Conservation (phyloP, 2,329 filamentous ascomycete species). For the Paraphoma sp. region DNA sequence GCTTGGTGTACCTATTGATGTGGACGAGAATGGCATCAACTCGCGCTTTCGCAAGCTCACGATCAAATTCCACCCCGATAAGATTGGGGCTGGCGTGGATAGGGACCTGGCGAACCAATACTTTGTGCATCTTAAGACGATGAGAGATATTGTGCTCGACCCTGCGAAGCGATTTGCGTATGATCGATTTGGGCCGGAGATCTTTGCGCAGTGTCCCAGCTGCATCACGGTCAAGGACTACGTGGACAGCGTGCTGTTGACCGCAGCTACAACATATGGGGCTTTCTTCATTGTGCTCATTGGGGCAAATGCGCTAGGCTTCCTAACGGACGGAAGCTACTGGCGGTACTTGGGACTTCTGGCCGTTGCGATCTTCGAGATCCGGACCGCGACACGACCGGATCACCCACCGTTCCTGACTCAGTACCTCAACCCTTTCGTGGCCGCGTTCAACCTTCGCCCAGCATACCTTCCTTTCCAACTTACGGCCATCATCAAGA, state of each 20-base stretch:
- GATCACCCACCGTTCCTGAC: conserved; percentile 53
- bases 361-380: conserved; percentile 63
- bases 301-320: conserved; percentile 44
- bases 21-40: conserved; percentile 79
- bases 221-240: conserved; percentile 76
- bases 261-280: conserved; percentile 33
- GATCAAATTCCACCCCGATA: conserved; percentile 81
- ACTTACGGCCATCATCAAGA: conserved; percentile 75
- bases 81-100: conserved; percentile 56
- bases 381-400: conserved; percentile 63
- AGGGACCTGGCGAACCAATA: conserved; percentile 51
- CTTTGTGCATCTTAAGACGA: conserved; percentile 84
- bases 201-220: conserved; percentile 60
- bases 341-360: conserved; percentile 61
- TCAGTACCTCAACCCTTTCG: conserved; percentile 56
- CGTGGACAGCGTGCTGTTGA: conserved; percentile 66
- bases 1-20: conserved; percentile 72
- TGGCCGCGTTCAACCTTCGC: conserved; percentile 52
- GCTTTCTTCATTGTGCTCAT: conserved; percentile 35
- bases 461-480: conserved; percentile 84
- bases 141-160: conserved; percentile 86
- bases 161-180: conserved; percentile 81
- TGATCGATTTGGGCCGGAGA: conserved; percentile 77
- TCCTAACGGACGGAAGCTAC: conserved; percentile 42
- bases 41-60: conserved; percentile 77